phyloP scores from a whole-genome alignment of 164 flowering plant species.

The Annona cherimola region DNA sequence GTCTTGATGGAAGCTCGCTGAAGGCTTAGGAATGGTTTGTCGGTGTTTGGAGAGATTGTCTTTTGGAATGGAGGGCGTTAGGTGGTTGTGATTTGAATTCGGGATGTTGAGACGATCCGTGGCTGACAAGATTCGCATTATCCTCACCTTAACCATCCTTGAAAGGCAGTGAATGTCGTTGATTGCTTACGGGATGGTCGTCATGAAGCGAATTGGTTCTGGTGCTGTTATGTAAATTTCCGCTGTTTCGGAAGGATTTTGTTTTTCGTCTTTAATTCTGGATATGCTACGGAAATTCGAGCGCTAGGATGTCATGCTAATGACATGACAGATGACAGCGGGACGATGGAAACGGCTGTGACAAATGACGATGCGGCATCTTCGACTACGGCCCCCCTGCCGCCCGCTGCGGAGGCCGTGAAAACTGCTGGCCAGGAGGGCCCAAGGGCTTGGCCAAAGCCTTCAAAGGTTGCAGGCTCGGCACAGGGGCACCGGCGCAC shows the following conservation, averaged over 20 bases:
- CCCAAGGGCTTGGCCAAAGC: neutral
- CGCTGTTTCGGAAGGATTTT: neutral
- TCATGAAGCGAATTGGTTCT: neutral
- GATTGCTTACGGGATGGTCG: neutral
- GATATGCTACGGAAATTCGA: neutral
- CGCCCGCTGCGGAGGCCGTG: neutral
- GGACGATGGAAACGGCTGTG: neutral
- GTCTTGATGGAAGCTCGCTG: neutral
- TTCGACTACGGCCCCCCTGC: neutral
- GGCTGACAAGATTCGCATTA: neutral
- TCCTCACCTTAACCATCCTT: neutral
- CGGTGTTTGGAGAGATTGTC: neutral
- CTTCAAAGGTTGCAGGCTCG: neutral
- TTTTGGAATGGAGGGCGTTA: neutral
- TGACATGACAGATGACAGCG: neutral
- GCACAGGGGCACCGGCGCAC: slow-evolving; percentile 15
- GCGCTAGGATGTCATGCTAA: neutral
- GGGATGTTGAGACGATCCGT: neutral
- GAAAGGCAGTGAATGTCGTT: neutral
- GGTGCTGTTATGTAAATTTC: neutral
- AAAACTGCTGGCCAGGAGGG: neutral
- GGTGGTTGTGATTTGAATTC: neutral
- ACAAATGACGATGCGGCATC: neutral
- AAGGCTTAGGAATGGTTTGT: neutral
- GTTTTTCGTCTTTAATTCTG: neutral